These are phyloP conservation scores for Xerocomus amazonicus DNA, from an alignment of 1,284 basidiomycete genomes.

Conservation along the genomic window DNA sequence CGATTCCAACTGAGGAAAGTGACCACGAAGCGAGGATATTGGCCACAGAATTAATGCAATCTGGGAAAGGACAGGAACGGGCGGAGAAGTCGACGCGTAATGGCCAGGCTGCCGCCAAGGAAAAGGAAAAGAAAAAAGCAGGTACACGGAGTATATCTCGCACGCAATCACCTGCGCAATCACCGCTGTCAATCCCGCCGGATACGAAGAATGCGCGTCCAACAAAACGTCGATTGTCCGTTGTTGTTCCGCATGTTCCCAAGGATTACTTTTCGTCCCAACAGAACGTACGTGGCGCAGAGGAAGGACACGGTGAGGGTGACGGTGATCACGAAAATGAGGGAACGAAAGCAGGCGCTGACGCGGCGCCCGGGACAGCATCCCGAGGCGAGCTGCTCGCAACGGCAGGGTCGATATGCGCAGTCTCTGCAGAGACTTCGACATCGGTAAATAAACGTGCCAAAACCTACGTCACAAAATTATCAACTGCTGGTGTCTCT, in stretches of 20 bases:
- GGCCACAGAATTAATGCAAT: not conserved
- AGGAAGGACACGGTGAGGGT: not conserved
- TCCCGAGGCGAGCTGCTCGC: not conserved
- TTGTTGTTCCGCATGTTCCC: conserved; percentile 27
- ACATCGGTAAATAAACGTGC: conserved; percentile 19
- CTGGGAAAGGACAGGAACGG: not conserved
- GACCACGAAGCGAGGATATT: conserved; percentile 2
- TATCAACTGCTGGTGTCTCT: not conserved
- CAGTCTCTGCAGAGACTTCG: conserved; percentile 19
- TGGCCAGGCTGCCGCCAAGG: not conserved
- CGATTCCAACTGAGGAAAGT: not conserved
- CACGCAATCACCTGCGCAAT: conserved; percentile 11
- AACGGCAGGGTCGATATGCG: conserved; percentile 13
- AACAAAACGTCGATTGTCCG: conserved; percentile 25
- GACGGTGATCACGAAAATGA: not conserved
- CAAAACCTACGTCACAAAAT: conserved; percentile 11
- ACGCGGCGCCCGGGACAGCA: not conserved
- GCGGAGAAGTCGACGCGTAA: not conserved
- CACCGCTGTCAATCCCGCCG: conserved; percentile 4
- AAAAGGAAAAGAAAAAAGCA: not conserved
- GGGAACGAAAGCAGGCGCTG: not conserved
- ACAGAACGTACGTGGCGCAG: not conserved
- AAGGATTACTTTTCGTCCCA: conserved; percentile 28
- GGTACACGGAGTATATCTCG: not conserved
- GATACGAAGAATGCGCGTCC: conserved; percentile 1